Conservation (phyloP, 495 filamentous ascomycete genomes). For the Tuber calosporum region DNA sequence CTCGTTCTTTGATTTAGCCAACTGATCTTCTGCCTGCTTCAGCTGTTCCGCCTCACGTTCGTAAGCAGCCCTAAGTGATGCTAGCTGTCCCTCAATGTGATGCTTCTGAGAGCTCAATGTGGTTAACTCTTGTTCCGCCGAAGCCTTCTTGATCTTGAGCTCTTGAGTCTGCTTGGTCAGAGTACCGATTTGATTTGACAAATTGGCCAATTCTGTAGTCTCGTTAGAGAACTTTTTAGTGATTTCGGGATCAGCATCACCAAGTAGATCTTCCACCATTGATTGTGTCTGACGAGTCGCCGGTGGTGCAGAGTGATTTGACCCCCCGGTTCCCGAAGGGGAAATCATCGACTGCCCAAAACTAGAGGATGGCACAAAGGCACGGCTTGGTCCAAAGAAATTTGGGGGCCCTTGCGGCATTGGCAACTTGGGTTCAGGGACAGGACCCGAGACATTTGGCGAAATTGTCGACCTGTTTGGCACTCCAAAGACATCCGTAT, state of each 20-base stretch:
- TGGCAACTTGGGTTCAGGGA: slow-evolving; percentile 11
- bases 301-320: slow-evolving; percentile 48
- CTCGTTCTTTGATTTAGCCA: slow-evolving; percentile 65
- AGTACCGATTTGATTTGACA: slow-evolving; percentile 88
- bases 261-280: slow-evolving; percentile 77
- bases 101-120: slow-evolving; percentile 77
- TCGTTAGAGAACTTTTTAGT: slow-evolving; percentile 80
- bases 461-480: slow-evolving; percentile 44
- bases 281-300: slow-evolving; percentile 47
- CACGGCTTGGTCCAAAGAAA: slow-evolving; percentile 58
- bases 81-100: slow-evolving; percentile 78
- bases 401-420: slow-evolving; percentile 45
- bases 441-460: slow-evolving; percentile 11
- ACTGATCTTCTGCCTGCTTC: slow-evolving; percentile 72
- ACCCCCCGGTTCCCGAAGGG: slow-evolving; percentile 68
- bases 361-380: slow-evolving; percentile 79
- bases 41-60: slow-evolving; percentile 87
- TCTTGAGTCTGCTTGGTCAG: slow-evolving; percentile 89
- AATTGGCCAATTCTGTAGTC: slow-evolving; percentile 86
- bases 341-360: slow-evolving; percentile 74
- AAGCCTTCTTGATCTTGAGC: slow-evolving; percentile 68
- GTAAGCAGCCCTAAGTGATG: slow-evolving; percentile 76
- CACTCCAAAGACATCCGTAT: slow-evolving; percentile 54
- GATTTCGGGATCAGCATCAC: slow-evolving; percentile 84
- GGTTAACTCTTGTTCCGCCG: slow-evolving; percentile 69